Base-by-base conservation (phyloP, 345 rosid genomes). In the Cardiospermum halicacabum region DNA sequence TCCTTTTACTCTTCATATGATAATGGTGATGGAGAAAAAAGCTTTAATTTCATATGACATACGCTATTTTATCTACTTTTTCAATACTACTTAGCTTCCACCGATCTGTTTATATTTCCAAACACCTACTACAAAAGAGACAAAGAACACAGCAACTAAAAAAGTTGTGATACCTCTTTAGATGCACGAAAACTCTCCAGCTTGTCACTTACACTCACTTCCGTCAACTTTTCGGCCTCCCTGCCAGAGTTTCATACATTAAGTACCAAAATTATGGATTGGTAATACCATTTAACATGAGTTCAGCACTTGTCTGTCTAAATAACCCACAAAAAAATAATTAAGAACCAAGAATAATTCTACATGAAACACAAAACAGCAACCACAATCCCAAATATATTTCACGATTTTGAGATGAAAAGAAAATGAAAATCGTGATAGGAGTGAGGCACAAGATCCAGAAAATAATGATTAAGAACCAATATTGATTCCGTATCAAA, bases 91-190 rank as follows among this genome's bases (percentile, higher is more conserved):
- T 32, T 30, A 43, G 37, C 26, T 28, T 10, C 39, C 53, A 43
- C 39, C 10, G 13, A 21, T 26, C 43, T 26, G 43, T 13, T 43
- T 13, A 43, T 40, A 36, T 60, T 60, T 13, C 26, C 26, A 42
- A 42, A 26, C 15, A 37, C 15, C 11, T 21, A 48, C 30, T 31
- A 28, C 28, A 32, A 34, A 32, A 37, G 24, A 22, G 39, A 49
- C 13, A 36, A 24, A 36, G 28, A 0, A 4, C 34, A 51, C 22
- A 10, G 22, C 21, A 56, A 37, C 53, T n/a, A n/a, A n/a, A n/a
- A n/a, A n/a, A n/a, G n/a, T n/a, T n/a, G n/a, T n/a, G n/a, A n/a
- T 75, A 89, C 98, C 96, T 92, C 89, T 74, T 92, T 92, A 60
- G 89, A 79, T 36, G 98, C 98, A 66, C 98, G 81, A 53, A 89